A percentile compares a stretch with the other conserved stretches of the same genome.
Evolutionary conservation across 345 rosid species (phyloP).

Genomic region (Salix suchowensis): DNA sequence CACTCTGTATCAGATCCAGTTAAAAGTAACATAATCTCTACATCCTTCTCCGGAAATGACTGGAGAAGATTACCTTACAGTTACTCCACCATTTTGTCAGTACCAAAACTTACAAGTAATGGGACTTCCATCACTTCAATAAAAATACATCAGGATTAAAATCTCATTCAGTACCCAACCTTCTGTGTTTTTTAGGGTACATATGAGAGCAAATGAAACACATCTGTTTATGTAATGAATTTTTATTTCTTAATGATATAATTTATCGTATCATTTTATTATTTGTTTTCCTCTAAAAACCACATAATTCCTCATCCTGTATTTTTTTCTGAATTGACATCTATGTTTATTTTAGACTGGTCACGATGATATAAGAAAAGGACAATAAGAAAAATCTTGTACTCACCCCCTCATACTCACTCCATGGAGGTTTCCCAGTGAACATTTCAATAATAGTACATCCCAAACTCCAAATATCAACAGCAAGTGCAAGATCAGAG

Average conservation of each 20-base stretch:
- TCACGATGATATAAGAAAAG: neutral
- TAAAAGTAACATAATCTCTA: neutral
- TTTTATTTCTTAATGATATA: no score
- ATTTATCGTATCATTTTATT: no score
- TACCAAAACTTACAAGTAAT: no score
- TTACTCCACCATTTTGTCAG: neutral
- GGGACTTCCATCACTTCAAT: no score
- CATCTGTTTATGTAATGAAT: no score
- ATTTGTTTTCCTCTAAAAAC: no score
- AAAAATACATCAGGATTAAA: neutral
- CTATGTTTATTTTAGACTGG: neutral
- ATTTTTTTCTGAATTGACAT: neutral
- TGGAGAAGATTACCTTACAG: neutral
- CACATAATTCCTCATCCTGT: neutral
- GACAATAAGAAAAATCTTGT: neutral
- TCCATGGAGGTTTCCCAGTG: conserved; percentile 98
- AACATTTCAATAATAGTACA: conserved; percentile 94
- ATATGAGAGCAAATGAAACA: no score
- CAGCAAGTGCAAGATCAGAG: conserved; percentile 83
- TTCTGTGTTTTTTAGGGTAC: neutral
- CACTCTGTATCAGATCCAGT: neutral
- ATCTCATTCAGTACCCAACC: neutral
- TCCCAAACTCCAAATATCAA: conserved; percentile 99
- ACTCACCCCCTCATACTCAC: conserved; percentile 92
- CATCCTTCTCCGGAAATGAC: neutral